A percentile compares a stretch with the other conserved stretches of the same genome.
phyloP scores from a whole-genome alignment of 176 grass and related monocot species.

The Saccharum officinarum region DNA sequence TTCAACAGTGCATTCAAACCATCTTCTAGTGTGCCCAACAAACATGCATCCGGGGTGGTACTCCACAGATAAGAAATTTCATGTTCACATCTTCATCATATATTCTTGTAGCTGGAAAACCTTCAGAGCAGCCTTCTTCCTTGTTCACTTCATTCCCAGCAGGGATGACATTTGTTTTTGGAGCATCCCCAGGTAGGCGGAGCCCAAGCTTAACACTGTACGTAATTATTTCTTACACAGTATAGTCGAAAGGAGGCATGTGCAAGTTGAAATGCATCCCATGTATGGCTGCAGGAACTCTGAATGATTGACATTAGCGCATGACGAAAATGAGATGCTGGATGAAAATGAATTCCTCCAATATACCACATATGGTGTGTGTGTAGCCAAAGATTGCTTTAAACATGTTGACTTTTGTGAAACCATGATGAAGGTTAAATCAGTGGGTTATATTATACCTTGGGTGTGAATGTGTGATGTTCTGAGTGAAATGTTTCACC shows the following conservation, averaged over 20 bases:
- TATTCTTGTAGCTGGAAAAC: constrained; percentile 52
- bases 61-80: constrained; percentile 62
- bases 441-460: too few relatives aligned
- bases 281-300: constrained; percentile 67
- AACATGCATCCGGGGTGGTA: constrained; percentile 54
- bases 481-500: too few relatives aligned
- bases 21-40: constrained; percentile 65
- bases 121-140: constrained; percentile 48
- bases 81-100: constrained; percentile 53
- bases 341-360: too few relatives aligned
- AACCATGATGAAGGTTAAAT: too few relatives aligned
- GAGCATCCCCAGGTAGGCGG: constrained; percentile 56
- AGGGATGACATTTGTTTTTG: constrained; percentile 47
- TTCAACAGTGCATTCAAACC: constrained; percentile 67
- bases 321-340: too few relatives aligned
- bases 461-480: too few relatives aligned
- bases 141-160: constrained; percentile 26
- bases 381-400: too few relatives aligned
- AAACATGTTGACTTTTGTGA: too few relatives aligned
- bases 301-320: constrained; percentile 17
- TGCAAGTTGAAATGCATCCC: constrained; percentile 81
- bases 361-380: too few relatives aligned
- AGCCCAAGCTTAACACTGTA: constrained; percentile 42
- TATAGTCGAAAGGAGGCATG: constrained; percentile 66
- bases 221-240: constrained; percentile 46